Evolutionary conservation across 257 asterid genomes (phyloP), one percentile per base, ranked within the genome.

Genomic region (Ilex aquifolium): DNA sequence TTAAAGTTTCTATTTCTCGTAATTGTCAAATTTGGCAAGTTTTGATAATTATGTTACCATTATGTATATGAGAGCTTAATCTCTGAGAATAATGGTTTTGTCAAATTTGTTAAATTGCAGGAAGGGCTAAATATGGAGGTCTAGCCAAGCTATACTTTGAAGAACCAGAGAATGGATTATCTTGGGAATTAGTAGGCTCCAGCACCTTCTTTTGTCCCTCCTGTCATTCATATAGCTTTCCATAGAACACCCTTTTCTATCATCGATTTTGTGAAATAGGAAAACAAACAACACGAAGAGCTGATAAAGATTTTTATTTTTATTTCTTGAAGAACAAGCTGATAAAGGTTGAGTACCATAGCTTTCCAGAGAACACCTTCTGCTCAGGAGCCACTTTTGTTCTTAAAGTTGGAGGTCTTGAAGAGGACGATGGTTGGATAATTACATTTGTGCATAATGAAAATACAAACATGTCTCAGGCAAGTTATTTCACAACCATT

Each of bases 351-450:
- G 85, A 86, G 55, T 79, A 73, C 40, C 88, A 83, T 36, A 65
- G 15, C 64, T 72, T 83, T 32, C 87, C 88, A 13, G 71, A 67
- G 39, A 77, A 71, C 48, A 78, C 87, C 27, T 86, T 77, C 74
- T 80, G 95, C 67, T 56, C 89, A 0, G 95, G 91, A 57, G 82
- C 87, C 44, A 52, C 82, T 1, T 82, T 82, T 57, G 82, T 80
- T 31, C 64, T 80, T 4, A 82, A 78, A 69, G 4, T 50, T 0
- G 83, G 76, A 14, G 76, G 76, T 6, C 57, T 4, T 1, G 80
- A 79, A 53, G 91, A 86, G 73, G 89, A 79, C 32, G 86, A 80
- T 61, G 86, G 90, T 62, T 84, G 92, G 92, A 78, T 87, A 32
- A 61, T 75, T 56, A 59, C 86, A 42, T 78, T 68, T 59, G 72